phyloP scores from a whole-genome alignment of 306 rosid species.

The Cicer cuneatum region DNA sequence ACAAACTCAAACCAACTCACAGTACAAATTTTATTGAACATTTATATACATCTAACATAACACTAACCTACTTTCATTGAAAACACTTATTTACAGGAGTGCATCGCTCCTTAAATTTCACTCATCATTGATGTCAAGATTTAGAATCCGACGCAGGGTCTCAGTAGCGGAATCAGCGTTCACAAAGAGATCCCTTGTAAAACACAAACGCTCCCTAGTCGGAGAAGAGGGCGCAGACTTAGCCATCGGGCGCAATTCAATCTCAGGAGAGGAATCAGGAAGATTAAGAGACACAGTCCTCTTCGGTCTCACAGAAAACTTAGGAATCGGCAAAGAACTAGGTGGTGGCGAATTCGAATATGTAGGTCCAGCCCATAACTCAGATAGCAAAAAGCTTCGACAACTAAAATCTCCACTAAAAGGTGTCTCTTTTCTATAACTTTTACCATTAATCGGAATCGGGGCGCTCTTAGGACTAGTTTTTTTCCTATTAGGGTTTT shows the following conservation, averaged over 20 bases:
- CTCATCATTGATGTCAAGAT: constrained; percentile 60
- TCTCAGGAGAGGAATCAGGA: constrained; percentile 55
- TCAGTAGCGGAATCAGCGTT: constrained; percentile 67
- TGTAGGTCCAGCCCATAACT: constrained; percentile 96
- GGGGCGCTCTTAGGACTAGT: constrained; percentile 56
- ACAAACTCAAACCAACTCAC: constrained; percentile 44
- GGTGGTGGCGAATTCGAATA: constrained; percentile 97
- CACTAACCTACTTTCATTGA: constrained; percentile 16
- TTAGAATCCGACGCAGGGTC: constrained; percentile 76
- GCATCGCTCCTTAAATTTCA: constrained; percentile 47
- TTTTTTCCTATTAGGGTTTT: constrained; percentile 20
- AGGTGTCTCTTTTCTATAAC: constrained; percentile 39
- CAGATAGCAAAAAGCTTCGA: constrained; percentile 62
- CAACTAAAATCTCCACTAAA: constrained; percentile 48
- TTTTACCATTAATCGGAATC: constrained; percentile 56
- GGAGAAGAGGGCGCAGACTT: constrained; percentile 78
- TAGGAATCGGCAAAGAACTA: constrained; percentile 88
- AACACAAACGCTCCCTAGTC: constrained; percentile 47
- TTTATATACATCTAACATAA: constrained; percentile 59
- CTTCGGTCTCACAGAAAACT: constrained; percentile 67
- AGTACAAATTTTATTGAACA: constrained; percentile 55
- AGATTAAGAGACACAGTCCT: constrained; percentile 72
- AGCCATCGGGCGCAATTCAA: constrained; percentile 55
- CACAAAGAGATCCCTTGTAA: constrained; percentile 51
- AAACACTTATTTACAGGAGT: constrained; percentile 58